phyloP scores from a whole-genome alignment of 2,329 filamentous ascomycete species.

The Fusarium chaquense region DNA sequence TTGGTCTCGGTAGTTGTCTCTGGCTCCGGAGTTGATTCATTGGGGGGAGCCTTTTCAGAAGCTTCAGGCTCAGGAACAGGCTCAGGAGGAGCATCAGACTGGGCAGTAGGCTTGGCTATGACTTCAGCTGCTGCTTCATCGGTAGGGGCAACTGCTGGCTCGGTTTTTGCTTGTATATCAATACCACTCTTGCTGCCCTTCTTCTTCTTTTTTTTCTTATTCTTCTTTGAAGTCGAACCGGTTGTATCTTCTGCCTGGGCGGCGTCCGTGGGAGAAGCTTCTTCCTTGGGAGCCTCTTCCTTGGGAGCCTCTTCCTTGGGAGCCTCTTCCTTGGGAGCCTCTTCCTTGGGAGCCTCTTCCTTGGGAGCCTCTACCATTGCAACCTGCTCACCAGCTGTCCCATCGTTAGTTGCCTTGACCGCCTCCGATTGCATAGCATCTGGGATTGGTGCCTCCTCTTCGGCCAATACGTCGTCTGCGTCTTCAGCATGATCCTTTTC shows the following conservation, averaged over 20 bases:
- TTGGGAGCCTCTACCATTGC: neutral
- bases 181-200: constrained; percentile 10
- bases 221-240: constrained; percentile 11
- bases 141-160: neutral
- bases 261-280: neutral
- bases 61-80: neutral
- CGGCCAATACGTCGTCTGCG: neutral
- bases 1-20: neutral
- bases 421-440: constrained; percentile 9
- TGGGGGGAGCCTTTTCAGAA: neutral
- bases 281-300: constrained; percentile 6
- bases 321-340: constrained; percentile 8
- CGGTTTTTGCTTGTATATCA: constrained; percentile 2
- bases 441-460: neutral
- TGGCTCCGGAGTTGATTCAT: constrained; percentile 1
- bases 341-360: constrained; percentile 1
- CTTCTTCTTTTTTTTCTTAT: constrained; percentile 30
- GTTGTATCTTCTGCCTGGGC: constrained; percentile 13
- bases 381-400: constrained; percentile 5
- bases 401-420: constrained; percentile 1
- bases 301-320: neutral
- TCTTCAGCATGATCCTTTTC: neutral
- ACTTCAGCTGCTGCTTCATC: neutral
- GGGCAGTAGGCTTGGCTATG: neutral
- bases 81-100: neutral